A percentile compares a stretch with the other conserved stretches of the same genome.
These are phyloP conservation scores for Acacia crassicarpa DNA, from an alignment of 306 rosid species.

Conservation along the genomic window DNA sequence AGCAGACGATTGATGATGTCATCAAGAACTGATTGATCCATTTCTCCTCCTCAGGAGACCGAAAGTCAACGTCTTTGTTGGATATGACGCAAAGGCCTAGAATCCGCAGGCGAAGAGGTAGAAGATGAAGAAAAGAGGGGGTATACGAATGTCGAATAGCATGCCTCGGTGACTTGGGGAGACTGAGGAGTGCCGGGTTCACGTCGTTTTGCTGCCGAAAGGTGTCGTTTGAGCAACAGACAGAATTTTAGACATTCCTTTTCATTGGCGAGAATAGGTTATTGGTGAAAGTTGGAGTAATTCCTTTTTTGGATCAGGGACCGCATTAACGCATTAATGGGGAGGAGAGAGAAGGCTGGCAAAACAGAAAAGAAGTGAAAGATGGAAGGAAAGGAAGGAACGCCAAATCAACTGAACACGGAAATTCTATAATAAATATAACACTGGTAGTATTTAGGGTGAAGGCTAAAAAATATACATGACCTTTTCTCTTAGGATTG, in stretches of 20 bases:
- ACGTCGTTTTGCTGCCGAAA: conserved; percentile 40
- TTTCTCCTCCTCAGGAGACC: conserved; percentile 23
- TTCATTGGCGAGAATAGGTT: neutral
- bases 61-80: conserved; percentile 36
- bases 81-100: conserved; percentile 21
- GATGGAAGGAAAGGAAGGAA: too few species aligned
- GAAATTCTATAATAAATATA: too few species aligned
- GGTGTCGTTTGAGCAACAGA: conserved; percentile 36
- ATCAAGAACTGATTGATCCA: conserved; percentile 80
- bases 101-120: conserved; percentile 16
- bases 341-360: neutral
- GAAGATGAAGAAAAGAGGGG: neutral
- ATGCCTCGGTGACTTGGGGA: conserved; percentile 42
- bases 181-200: neutral
- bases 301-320: neutral
- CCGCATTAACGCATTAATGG: neutral
- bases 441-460: too few species aligned
- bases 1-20: conserved; percentile 85
- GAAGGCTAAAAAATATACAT: too few species aligned
- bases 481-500: too few species aligned
- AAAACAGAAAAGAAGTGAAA: too few species aligned
- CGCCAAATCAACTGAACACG: too few species aligned
- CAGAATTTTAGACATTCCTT: conserved; percentile 10
- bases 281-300: neutral
- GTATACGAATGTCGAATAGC: conserved; percentile 21